Conservation (phyloP, 495 filamentous ascomycete genomes). For the Saxophila tyrrhenica region DNA sequence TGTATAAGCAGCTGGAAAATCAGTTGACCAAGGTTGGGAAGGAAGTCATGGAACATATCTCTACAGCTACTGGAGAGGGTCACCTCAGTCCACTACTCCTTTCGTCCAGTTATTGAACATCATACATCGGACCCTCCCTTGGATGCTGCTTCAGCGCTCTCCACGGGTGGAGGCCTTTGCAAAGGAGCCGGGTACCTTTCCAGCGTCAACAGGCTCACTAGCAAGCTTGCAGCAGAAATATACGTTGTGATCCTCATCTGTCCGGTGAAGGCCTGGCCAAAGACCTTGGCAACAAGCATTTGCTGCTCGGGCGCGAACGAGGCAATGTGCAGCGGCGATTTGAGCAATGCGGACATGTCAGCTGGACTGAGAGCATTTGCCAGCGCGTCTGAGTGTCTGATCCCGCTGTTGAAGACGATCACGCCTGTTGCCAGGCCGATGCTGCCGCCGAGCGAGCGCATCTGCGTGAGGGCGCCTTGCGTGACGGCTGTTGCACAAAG, state of each 20-base stretch:
- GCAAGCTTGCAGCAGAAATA: slow-evolving; percentile 3
- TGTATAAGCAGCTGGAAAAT: too few species aligned
- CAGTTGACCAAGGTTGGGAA: too few species aligned
- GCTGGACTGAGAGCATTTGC: background rate
- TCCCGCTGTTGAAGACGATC: slow-evolving; percentile 5
- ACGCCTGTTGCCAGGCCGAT: slow-evolving; percentile 4
- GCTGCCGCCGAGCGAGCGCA: slow-evolving; percentile 6
- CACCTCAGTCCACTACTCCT: too few species aligned
- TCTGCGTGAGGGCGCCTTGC: slow-evolving; percentile 8
- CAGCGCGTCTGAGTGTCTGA: background rate
- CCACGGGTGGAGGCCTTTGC: background rate
- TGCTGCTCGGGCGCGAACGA: slow-evolving; percentile 5
- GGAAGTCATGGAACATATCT: too few species aligned
- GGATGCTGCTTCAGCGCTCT: background rate
- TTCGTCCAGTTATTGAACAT: too few species aligned
- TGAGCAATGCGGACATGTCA: slow-evolving; percentile 2
- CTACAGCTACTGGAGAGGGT: too few species aligned
- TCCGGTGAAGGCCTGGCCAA: slow-evolving; percentile 5
- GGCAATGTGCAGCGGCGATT: slow-evolving; percentile 3
- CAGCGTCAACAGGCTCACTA: slow-evolving; percentile 3
- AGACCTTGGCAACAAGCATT: background rate
- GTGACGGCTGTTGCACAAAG: slow-evolving; percentile 1
- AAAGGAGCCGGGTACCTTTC: background rate
- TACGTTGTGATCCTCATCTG: slow-evolving; percentile 7
- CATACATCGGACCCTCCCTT: background rate